phyloP scores from a whole-genome alignment of 306 rosid species.

The Urtica urens region DNA sequence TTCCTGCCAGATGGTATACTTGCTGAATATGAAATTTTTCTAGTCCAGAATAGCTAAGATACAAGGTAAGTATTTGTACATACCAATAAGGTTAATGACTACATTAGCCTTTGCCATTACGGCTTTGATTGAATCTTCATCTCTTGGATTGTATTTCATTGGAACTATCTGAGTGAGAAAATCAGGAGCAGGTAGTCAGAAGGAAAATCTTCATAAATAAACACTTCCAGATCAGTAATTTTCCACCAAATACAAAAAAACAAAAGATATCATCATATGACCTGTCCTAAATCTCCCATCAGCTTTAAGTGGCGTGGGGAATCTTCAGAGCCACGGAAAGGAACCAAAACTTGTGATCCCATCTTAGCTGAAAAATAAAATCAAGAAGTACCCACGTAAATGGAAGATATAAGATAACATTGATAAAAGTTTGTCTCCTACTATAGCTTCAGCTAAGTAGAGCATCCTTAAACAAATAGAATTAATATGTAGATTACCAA shows the following conservation, averaged over 20 bases:
- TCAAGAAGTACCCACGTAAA: no score
- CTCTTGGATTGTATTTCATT: conserved; percentile 92
- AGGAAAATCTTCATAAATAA: conserved; percentile 4
- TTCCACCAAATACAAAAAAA: conserved; percentile 1
- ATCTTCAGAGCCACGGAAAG: conserved; percentile 96
- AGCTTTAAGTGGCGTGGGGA: conserved; percentile 83
- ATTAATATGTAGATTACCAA: conserved; percentile 38
- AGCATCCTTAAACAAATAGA: neutral
- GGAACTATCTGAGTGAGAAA: conserved; percentile 66
- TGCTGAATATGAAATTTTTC: conserved; percentile 16
- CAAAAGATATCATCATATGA: conserved; percentile 16
- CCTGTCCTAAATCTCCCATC: conserved; percentile 99
- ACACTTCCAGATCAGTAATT: conserved; percentile 9
- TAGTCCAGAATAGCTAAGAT: conserved; percentile 3
- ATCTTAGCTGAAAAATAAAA: conserved; percentile 60
- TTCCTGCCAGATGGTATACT: conserved; percentile 52
- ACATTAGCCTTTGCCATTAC: conserved; percentile 96
- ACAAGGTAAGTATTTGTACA: conserved; percentile 6
- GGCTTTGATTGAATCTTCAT: conserved; percentile 88
- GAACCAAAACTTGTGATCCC: conserved; percentile 92
- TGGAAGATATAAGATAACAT: no score
- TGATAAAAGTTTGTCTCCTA: no score
- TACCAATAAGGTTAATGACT: conserved; percentile 94
- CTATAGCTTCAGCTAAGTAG: no score
- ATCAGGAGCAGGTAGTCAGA: conserved; percentile 8